Evolutionary conservation across 2,329 filamentous ascomycete species (phyloP).

Genomic region (Magnaporthiopsis rhizophila): DNA sequence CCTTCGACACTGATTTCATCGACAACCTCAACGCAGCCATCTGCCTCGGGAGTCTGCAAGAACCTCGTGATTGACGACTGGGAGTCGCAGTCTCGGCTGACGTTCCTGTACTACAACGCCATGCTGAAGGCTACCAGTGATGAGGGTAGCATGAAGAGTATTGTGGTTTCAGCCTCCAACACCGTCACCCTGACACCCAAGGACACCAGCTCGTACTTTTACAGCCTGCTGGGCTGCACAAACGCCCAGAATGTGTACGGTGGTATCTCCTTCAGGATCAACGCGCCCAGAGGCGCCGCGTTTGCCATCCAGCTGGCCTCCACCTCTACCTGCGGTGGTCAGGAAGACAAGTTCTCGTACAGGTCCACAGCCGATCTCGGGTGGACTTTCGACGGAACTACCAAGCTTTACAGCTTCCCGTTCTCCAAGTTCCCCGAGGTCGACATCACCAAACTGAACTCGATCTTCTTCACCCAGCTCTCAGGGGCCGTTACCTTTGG

Average conservation of each 20-base stretch:
- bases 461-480: conserved; percentile 41
- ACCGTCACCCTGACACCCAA: conserved; percentile 44
- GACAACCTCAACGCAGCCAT: conserved; percentile 12
- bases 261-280: conserved; percentile 47
- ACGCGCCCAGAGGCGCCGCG: conserved; percentile 40
- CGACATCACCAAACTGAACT: conserved; percentile 42
- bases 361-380: conserved; percentile 40
- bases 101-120: conserved; percentile 54
- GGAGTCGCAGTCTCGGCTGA: conserved; percentile 52
- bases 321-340: conserved; percentile 32
- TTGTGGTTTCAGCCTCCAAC: conserved; percentile 43
- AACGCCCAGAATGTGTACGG: conserved; percentile 42
- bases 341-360: conserved; percentile 6
- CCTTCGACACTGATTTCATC: conserved; percentile 9
- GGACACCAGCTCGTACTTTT: conserved; percentile 46
- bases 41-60: conserved; percentile 15
- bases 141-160: conserved; percentile 47
- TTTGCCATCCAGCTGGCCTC: conserved; percentile 45
- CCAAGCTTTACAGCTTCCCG: conserved; percentile 51
- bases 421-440: conserved; percentile 43
- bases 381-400: conserved; percentile 52
- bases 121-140: conserved; percentile 47
- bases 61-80: conserved; percentile 45
- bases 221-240: conserved; percentile 46
- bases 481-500: conserved; percentile 41